Evolutionary conservation across 2,329 filamentous ascomycete species (phyloP), one percentile per base, ranked within the genome.

Genomic region (Fusarium papillatum): DNA sequence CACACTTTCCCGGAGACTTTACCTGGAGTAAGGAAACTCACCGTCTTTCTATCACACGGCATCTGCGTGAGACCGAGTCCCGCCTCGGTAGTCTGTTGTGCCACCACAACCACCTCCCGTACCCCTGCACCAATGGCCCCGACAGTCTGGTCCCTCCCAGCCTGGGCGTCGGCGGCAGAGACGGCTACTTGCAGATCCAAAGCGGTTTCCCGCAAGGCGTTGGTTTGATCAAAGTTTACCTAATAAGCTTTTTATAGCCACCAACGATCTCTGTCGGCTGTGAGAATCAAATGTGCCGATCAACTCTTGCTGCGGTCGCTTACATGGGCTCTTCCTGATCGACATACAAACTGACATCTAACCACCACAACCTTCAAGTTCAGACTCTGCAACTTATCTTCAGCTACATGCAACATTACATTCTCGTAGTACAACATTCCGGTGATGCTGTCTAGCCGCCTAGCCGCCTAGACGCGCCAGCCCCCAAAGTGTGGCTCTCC

Each of bases 391-490:
- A 76, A 76, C 60, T 55, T 68, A 59, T 22, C 66, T 34, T 75
- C 43, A 31, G 24, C 17, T 22, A 9, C 36, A 46, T 64, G 31
- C 31, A 48, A 53, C 43, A 19, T 64, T 31, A 29, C 43, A 43
- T 36, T 24, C 38, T 22, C 29, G 48, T 48, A 38, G 43, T 39
- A 62, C 48, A 36, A 19, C 41, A 53, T 63, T 38, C 13, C 29
- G 6, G 39, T 13, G 8, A 24, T 46, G 24, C 29, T 38, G 39
- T 57, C 36, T 69, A 72, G 70, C 75, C 75, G 75, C 70, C 24
- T 74, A 70, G 61, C 34, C 75, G 75, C 65, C 60, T 61, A 77
- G 62, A 69, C 75, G 68, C 75, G 66, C 55, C 57, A 61, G 70
- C 73, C 57, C n/a, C 61, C 29, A 55, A 43, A 39, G 43, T 43